phyloP scores from a whole-genome alignment of 148 eudicot genomes.

The Linanthus parryae region DNA sequence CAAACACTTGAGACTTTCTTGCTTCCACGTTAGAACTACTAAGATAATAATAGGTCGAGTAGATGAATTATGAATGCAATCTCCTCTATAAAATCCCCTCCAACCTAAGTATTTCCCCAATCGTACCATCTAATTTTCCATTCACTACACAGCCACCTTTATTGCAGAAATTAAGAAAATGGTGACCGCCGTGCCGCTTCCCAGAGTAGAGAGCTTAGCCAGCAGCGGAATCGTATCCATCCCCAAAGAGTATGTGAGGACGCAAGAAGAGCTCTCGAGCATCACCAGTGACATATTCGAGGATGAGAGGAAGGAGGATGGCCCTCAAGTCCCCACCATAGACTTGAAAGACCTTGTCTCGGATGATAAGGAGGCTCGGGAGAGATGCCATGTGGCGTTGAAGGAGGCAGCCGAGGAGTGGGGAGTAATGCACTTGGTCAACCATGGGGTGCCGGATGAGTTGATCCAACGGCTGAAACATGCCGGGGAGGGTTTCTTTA shows the following conservation, averaged over 20 bases:
- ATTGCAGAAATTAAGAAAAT: slow-evolving; percentile 11
- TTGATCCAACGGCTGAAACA: slow-evolving; percentile 51
- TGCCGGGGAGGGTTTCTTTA: slow-evolving; percentile 64
- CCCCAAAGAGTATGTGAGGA: slow-evolving; percentile 82
- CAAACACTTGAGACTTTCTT: too few species aligned
- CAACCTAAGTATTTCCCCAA: too few species aligned
- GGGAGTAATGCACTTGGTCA: slow-evolving; percentile 90
- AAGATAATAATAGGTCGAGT: too few species aligned
- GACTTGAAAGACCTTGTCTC: slow-evolving; percentile 51
- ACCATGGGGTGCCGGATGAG: slow-evolving; percentile 71
- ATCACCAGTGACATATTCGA: slow-evolving; percentile 62
- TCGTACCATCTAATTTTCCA: too few species aligned
- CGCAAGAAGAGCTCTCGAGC: slow-evolving; percentile 60
- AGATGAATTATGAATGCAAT: too few species aligned
- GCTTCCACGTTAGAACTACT: too few species aligned
- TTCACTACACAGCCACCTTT: too few species aligned
- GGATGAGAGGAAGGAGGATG: slow-evolving; percentile 55
- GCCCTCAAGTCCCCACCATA: slow-evolving; percentile 72
- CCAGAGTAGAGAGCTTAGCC: slow-evolving; percentile 70
- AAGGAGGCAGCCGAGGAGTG: slow-evolving; percentile 70
- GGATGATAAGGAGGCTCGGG: slow-evolving; percentile 43
- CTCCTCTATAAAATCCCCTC: too few species aligned
- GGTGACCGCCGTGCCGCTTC: slow-evolving; percentile 17
- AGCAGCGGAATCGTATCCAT: slow-evolving; percentile 65
- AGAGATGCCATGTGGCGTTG: slow-evolving; percentile 40